Evolutionary conservation across 345 rosid genomes (phyloP), one percentile per base, ranked within the genome.

Genomic region (Salix dunnii): DNA sequence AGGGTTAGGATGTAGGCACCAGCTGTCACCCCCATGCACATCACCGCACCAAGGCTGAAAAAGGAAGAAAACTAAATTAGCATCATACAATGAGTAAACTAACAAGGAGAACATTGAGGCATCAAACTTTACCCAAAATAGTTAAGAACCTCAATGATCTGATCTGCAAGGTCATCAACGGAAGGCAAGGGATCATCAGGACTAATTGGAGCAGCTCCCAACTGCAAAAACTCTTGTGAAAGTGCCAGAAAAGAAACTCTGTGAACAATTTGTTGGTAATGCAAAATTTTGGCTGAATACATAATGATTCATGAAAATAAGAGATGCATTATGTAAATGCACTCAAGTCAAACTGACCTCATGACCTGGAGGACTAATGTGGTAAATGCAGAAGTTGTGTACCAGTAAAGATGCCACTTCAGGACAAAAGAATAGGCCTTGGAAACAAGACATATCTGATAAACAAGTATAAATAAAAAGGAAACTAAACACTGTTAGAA

Each of bases 11-110:
- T 81, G 83, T 96, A 92, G 21, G 99, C 99, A 85, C 99, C 99
- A 53, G 97, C 96, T 48, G 92, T 92, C 83, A 93, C 98, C 73
- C 99, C 99, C 97, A 96, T 88, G 78, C 99, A 96, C 98, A 93
- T 93, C 28, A 96, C 98, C 60, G 92, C 86, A 84, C 97, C 97
- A 74, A 96, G 97, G 77, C 98, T 96, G 86, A 63, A 70, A 11
- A 70, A 70, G 23, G 40, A 61, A 70, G 31, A n/a, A 11, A 20
- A 30, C 31, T 14, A 63, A 31, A 58, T 58, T 69, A 69, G 31
- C 43, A 60, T 68, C 48, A 67, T 21, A 38, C 7, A 28, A 61
- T 18, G 36, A 77, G 20, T 43, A 53, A 28, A 14, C 5, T 9
- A 53, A 5, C 18, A 20, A 23, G 28, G 28, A 53, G 75, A 69